Evolutionary conservation across 192 early-diverging fungal species (phyloP).

Genomic region (Linnemannia hyalina): DNA sequence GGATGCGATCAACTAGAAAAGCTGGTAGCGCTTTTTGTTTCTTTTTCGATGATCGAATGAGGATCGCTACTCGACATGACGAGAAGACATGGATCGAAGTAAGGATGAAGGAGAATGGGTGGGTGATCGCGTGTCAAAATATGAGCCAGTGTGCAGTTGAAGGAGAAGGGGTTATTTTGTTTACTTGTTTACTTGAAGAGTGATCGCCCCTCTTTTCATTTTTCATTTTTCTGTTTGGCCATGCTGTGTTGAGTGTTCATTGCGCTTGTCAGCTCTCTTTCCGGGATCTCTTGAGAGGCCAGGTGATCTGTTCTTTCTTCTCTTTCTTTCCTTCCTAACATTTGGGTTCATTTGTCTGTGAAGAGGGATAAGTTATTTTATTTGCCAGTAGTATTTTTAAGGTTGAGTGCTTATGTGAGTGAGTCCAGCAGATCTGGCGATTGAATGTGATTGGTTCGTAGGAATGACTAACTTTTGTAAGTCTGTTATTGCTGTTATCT

Average conservation of each 20-base stretch:
- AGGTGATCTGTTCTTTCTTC: not conserved
- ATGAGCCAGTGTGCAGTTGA: not conserved
- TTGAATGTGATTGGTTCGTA: not conserved
- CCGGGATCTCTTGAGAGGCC: not conserved
- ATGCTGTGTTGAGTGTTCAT: not conserved
- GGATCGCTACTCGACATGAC: not conserved
- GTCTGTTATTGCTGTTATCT: not conserved
- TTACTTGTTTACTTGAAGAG: not conserved
- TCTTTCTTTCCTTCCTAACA: not conserved
- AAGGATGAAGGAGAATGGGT: not conserved
- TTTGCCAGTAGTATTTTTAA: too few species aligned
- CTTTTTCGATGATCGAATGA: not conserved
- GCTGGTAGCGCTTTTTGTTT: not conserved
- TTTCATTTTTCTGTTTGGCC: not conserved
- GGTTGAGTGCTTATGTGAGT: too few species aligned
- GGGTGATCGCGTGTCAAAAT: not conserved
- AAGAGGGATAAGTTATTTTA: too few species aligned
- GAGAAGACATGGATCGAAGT: not conserved
- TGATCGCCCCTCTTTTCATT: not conserved
- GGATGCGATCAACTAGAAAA: not conserved
- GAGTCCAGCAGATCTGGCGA: not conserved
- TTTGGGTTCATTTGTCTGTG: too few species aligned
- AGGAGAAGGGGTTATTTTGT: not conserved
- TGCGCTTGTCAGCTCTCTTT: not conserved
- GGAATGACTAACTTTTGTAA: conserved; percentile 12